Base-by-base conservation (phyloP, 148 eudicot genomes). In the Vaccinium myrtillus region DNA sequence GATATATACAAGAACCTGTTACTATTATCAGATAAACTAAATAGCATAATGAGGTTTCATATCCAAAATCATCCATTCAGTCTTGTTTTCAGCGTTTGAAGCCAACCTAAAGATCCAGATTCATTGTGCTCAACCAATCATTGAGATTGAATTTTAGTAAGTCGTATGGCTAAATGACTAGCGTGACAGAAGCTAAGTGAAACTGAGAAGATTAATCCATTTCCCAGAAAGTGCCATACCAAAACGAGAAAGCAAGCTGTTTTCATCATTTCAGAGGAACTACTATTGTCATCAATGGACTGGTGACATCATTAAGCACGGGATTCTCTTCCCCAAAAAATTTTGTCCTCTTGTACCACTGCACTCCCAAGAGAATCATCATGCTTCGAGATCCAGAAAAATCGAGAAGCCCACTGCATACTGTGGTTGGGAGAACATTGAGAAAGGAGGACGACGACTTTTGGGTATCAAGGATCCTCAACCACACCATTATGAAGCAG, bases 221-320 rank as follows among this genome's bases (percentile, higher is more conserved):
- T 58, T 10, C 2, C 30, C 10, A 12, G 32, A 80, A 32, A 39
- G 25, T 36, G 53, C 50, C 82, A 59, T 21, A n/a, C 54, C 53
- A 59, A 58, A 80, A 80, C 43, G 53, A 59, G 82, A 80, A 19
- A 39, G 6, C 6, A 59, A 59, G 16, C 27, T 15, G 14, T 80
- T 59, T 80, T 59, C 50, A 59, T 80, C 50, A 80, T 58, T 80
- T 32, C 14, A 50, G 70, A 36, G 32, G 32, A 80, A 19, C 23
- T 36, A 23, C 53, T 13, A 59, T 32, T 27, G 36, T 32, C 46
- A 80, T 48, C 51, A 36, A n/a, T 39, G 27, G 16, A 16, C 18
- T 21, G 73, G 25, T 27, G 10, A 25, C 73, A 67, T 15, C 73
- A 25, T 67, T 9, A 67, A 25, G 36, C 73, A 67, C 9, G 8